Conservation (phyloP, 1,284 basidiomycete genomes). For the Inonotus hispidus region DNA sequence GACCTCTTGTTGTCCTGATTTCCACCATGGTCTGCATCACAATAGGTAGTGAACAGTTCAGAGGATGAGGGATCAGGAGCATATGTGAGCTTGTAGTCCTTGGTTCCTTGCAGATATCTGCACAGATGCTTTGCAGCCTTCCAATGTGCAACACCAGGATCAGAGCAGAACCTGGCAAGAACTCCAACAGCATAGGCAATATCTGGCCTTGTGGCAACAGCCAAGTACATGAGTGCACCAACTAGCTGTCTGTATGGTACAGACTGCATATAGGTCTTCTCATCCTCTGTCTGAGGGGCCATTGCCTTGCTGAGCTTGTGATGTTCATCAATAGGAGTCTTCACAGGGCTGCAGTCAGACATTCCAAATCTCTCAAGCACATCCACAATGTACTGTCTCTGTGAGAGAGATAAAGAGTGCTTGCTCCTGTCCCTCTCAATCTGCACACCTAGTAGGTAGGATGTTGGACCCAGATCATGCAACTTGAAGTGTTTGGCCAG, state of each 20-base stretch:
- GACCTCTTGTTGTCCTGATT: slow-evolving; percentile 6
- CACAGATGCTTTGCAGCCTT: slow-evolving; percentile 10
- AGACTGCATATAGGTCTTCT: slow-evolving; percentile 22
- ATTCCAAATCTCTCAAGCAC: slow-evolving; percentile 27
- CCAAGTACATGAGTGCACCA: slow-evolving; percentile 23
- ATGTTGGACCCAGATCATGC: slow-evolving; percentile 25
- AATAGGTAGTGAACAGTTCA: slow-evolving; percentile 1
- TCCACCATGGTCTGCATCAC: slow-evolving; percentile 2
- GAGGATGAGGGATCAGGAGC: slow-evolving; percentile 2
- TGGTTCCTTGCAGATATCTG: slow-evolving; percentile 18
- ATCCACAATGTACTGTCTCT: slow-evolving; percentile 24
- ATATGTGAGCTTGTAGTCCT: slow-evolving; percentile 23
- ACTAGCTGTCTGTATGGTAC: slow-evolving; percentile 31
- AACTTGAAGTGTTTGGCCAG: slow-evolving; percentile 21
- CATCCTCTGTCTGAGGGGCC: slow-evolving; percentile 22
- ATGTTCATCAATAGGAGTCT: slow-evolving; percentile 22
- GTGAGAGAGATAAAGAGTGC: no score
- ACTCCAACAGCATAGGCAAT: slow-evolving; percentile 31
- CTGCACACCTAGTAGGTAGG: slow-evolving; percentile 28
- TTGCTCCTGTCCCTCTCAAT: no score
- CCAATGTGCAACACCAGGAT: slow-evolving; percentile 31
- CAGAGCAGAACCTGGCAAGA: slow-evolving; percentile 28
- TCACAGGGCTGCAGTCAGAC: slow-evolving; percentile 20
- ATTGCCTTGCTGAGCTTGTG: slow-evolving; percentile 13
- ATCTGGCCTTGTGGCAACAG: slow-evolving; percentile 32